phyloP scores from a whole-genome alignment of 2,329 filamentous ascomycete species.

The Fusarium paranaense region DNA sequence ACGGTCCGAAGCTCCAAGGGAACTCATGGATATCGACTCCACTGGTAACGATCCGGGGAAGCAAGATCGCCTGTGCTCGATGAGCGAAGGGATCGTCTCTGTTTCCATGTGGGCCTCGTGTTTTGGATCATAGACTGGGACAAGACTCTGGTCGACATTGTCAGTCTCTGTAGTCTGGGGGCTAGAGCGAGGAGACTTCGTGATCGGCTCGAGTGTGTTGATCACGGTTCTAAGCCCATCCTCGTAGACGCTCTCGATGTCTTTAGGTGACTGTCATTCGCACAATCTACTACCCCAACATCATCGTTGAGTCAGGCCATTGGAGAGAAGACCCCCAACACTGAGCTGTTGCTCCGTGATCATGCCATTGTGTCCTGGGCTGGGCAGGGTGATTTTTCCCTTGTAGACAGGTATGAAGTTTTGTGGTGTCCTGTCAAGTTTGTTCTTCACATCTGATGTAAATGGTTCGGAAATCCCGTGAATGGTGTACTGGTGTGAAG shows the following conservation, averaged over 20 bases:
- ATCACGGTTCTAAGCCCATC: not conserved
- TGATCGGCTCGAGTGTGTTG: not conserved
- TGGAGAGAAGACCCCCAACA: not conserved
- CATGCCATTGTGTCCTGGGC: not conserved
- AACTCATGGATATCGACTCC: conserved; percentile 30
- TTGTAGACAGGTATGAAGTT: not conserved
- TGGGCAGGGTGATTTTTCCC: not conserved
- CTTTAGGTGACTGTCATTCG: not conserved
- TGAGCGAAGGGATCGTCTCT: not conserved
- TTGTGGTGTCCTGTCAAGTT: not conserved
- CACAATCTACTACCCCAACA: not conserved
- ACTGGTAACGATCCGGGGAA: conserved; percentile 32
- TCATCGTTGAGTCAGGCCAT: not conserved
- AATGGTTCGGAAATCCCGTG: not conserved
- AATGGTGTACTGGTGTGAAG: not conserved
- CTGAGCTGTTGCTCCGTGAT: not conserved
- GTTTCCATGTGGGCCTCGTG: not conserved
- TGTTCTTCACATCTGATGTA: not conserved
- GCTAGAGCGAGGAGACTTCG: not conserved
- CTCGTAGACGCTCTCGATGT: not conserved
- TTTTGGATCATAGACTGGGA: not conserved
- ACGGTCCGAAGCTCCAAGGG: conserved; percentile 24
- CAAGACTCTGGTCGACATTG: not conserved
- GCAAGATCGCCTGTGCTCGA: not conserved
- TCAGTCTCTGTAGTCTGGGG: not conserved